Evolutionary conservation across 805 yeast species (phyloP).

Genomic region (Yarrowia osloensis): DNA sequence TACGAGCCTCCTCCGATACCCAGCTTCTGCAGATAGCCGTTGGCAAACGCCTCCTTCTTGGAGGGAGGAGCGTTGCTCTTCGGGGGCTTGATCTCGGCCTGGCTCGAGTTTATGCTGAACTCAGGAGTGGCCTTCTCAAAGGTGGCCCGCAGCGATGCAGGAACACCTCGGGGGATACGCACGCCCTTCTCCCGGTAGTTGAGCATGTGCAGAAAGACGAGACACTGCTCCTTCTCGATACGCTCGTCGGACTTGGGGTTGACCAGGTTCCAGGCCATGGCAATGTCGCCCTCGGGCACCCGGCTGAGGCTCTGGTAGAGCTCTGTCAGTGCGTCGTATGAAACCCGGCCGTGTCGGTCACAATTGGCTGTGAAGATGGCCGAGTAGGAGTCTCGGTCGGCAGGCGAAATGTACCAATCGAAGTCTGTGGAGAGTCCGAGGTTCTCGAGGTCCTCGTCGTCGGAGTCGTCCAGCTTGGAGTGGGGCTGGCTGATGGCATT

Average conservation of each 20-base stretch:
- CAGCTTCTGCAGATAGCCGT: conserved; percentile 59
- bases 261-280: conserved; percentile 92
- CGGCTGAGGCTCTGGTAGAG: conserved; percentile 67
- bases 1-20: conserved; percentile 48
- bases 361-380: conserved; percentile 70
- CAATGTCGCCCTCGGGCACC: conserved; percentile 81
- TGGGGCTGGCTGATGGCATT: conserved; percentile 49
- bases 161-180: conserved; percentile 91
- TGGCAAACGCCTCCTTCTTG: conserved; percentile 40
- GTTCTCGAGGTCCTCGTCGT: conserved; percentile 61
- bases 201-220: conserved; percentile 85
- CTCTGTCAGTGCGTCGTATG: conserved; percentile 68
- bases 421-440: conserved; percentile 66
- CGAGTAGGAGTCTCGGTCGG: conserved; percentile 77
- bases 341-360: conserved; percentile 77
- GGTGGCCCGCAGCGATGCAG: conserved; percentile 86
- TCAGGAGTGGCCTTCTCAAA: conserved; percentile 83
- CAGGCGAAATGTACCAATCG: conserved; percentile 96
- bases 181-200: conserved; percentile 86
- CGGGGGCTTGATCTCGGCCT: conserved; percentile 46
- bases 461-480: conserved; percentile 35
- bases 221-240: conserved; percentile 89
- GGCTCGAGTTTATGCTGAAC: conserved; percentile 53
- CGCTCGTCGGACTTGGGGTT: conserved; percentile 86
- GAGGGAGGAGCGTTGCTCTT: conserved; percentile 28